Evolutionary conservation across 768 basidiomycete genomes (phyloP), one percentile per base, ranked within the genome.

Genomic region (Trametes villosa): DNA sequence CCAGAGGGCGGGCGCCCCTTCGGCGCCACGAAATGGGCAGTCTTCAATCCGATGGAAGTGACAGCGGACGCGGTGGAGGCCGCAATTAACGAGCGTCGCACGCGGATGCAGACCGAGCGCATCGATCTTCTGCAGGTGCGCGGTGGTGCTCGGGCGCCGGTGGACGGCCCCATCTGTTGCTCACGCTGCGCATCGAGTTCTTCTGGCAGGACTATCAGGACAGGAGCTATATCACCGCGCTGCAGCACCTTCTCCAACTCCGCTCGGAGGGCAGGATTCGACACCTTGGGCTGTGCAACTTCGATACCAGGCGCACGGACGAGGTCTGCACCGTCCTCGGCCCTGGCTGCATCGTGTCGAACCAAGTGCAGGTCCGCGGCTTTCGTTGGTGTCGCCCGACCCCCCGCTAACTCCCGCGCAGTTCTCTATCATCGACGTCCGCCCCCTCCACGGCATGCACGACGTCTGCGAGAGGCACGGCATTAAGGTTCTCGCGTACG

Each of bases 11-110:
- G 75, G n/a, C 68, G 74, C 6, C 78, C 88, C 3, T 60, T 92
- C 22, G 88, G 89, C 24, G 91, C 88, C 4, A 93, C 92, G 1
- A 94, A 94, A 70, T 94, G 89, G 90, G 92, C 91, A 71, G 82
- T 91, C 17, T 92, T 92, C 76, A 78, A 80, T 56, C 74, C 77
- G 24, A 76, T 77, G 22, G 72, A 72, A 15, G 75, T 82, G 2
- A 79, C 88, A 3, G 81, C 79, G 11, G 69, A 78, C n/a, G 70
- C 79, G 38, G 88, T 91, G 40, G 77, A 84, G 65, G 79, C 79
- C 12, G 86, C 83, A 11, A 79, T 92, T 11, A 77, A 79, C 57
- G 87, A 92, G 67, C 83, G 90, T 54, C 78, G 87, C 75, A 75
- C 78, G 29, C 85, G 88, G 33, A 89, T 89, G 86, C 80, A 79